Conservation (phyloP, 345 rosid genomes). For the Schrenkiella parvula region DNA sequence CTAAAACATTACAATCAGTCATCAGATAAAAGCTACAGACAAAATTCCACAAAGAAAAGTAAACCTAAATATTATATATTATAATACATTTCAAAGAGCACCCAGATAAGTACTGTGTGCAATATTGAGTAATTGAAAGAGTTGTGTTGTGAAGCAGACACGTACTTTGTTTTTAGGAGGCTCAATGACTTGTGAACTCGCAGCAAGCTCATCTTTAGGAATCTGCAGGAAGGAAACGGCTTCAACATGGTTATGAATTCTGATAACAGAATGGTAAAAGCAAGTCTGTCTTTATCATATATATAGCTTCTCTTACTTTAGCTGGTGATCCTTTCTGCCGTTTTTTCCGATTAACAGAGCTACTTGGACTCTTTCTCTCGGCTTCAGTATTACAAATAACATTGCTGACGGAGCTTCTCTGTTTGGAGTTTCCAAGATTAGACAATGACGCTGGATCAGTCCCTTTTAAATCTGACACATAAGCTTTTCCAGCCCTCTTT, state of each 20-base stretch:
- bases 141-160: slow-evolving; percentile 7
- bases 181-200: slow-evolving; percentile 37
- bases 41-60: background rate
- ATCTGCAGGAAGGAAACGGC: slow-evolving; percentile 40
- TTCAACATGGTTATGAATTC: slow-evolving; percentile 33
- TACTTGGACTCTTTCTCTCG: slow-evolving; percentile 39
- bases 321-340: slow-evolving; percentile 55
- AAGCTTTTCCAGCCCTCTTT: slow-evolving; percentile 38
- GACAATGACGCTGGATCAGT: slow-evolving; percentile 40
- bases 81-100: slow-evolving; percentile 3
- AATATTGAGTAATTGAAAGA: background rate
- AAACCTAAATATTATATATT: background rate
- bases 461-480: slow-evolving; percentile 46
- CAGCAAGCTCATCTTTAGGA: slow-evolving; percentile 43
- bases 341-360: slow-evolving; percentile 43
- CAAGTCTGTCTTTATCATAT: background rate
- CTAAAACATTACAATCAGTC: slow-evolving; percentile 34
- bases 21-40: slow-evolving; percentile 7
- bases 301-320: slow-evolving; percentile 44
- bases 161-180: slow-evolving; percentile 47
- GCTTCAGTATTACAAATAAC: slow-evolving; percentile 38
- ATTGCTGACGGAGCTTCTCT: slow-evolving; percentile 36
- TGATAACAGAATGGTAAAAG: slow-evolving; percentile 17
- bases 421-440: slow-evolving; percentile 40
- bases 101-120: background rate